Conservation (phyloP, 768 basidiomycete species). For the Leucocoprinus birnbaumii region DNA sequence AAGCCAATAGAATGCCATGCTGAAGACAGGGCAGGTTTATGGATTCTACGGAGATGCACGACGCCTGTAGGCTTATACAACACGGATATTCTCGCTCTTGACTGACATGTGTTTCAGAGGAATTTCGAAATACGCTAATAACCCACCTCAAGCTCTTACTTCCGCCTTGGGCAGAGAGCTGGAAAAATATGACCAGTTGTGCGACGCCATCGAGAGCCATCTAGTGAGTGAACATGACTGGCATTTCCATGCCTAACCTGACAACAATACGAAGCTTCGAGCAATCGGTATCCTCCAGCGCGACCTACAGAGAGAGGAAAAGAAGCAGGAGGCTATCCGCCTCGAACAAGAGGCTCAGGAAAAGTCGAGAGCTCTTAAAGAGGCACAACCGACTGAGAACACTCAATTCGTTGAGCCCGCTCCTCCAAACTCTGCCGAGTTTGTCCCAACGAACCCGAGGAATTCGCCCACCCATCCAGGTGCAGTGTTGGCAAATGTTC, state of each 20-base stretch:
- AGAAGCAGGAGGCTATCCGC: constrained; percentile 16
- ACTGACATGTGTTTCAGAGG: constrained; percentile 34
- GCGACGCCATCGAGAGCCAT: constrained; percentile 73
- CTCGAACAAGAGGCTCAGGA: constrained; percentile 23
- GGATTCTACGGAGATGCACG: constrained; percentile 63
- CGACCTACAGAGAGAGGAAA: constrained; percentile 62
- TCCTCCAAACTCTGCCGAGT: constrained; percentile 18
- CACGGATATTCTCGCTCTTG: background rate
- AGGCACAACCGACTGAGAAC: background rate
- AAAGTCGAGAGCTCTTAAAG: constrained; percentile 24
- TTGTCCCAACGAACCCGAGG: constrained; percentile 17
- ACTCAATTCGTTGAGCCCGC: constrained; percentile 9
- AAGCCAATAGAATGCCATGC: constrained; percentile 48
- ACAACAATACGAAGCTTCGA: constrained; percentile 43
- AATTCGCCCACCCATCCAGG: constrained; percentile 30
- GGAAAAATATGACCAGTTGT: constrained; percentile 77
- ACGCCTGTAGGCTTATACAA: constrained; percentile 63
- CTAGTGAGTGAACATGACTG: constrained; percentile 41
- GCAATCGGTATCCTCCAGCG: constrained; percentile 72
- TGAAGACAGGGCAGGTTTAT: constrained; percentile 72
- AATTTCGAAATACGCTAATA: constrained; percentile 51
- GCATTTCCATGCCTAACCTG: constrained; percentile 1
- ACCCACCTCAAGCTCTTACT: constrained; percentile 65
- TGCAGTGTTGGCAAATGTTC: constrained; percentile 32
- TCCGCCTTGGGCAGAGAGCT: constrained; percentile 68